A percentile compares a stretch with the other conserved stretches of the same genome.
These are phyloP conservation scores for Erucastrum elatum DNA, from an alignment of 345 rosid species.

Conservation along the genomic window DNA sequence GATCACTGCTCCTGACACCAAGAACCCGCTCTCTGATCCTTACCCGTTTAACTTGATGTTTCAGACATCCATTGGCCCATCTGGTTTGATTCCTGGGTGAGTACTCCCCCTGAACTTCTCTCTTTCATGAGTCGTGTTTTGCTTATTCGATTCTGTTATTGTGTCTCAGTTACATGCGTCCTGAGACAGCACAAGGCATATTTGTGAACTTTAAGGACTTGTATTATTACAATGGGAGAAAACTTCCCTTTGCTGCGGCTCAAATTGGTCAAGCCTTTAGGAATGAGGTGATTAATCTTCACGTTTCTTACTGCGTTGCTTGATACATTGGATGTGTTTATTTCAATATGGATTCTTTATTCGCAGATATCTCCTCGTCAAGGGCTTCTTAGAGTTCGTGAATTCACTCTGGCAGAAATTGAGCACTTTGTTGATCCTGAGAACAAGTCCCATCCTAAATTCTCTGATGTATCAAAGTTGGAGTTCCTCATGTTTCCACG, in stretches of 20 bases:
- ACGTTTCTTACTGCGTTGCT: not conserved
- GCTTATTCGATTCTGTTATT: not conserved
- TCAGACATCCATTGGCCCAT: constrained; percentile 95
- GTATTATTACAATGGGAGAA: constrained; percentile 87
- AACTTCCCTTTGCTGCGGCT: constrained; percentile 97
- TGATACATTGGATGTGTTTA: not conserved
- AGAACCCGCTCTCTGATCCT: constrained; percentile 84
- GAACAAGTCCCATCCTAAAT: constrained; percentile 89
- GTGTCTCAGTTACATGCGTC: constrained; percentile 80
- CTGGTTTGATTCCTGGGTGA: constrained; percentile 80
- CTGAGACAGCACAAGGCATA: constrained; percentile 98
- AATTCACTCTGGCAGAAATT: constrained; percentile 92
- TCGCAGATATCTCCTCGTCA: constrained; percentile 94
- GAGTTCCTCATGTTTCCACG: constrained; percentile 93
- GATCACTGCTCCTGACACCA: constrained; percentile 80
- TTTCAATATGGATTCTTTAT: not conserved
- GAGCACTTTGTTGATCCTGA: constrained; percentile 99
- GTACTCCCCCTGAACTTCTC: constrained; percentile 24
- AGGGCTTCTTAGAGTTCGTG: constrained; percentile 94
- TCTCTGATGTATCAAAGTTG: constrained; percentile 58
- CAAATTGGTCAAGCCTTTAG: constrained; percentile 98
- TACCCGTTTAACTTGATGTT: constrained; percentile 95
- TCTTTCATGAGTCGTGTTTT: not conserved
- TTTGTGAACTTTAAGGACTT: constrained; percentile 88
- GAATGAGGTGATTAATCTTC: constrained; percentile 67